Evolutionary conservation across 83 land plant species (phyloP).

Genomic region (Picea abies): DNA sequence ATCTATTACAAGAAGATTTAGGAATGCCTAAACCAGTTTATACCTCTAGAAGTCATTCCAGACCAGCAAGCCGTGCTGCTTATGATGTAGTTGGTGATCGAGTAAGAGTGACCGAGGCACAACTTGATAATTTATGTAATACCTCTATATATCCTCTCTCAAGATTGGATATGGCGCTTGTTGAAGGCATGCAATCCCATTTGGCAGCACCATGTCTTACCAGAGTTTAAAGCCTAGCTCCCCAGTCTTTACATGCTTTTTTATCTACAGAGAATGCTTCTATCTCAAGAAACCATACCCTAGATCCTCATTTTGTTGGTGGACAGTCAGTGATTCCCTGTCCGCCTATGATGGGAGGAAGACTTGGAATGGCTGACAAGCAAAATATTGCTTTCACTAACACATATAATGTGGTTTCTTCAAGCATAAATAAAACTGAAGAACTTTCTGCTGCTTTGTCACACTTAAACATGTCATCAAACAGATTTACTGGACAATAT

Average conservation of each 20-base stretch:
- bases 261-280: constrained; percentile 53
- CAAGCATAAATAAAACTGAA: no score
- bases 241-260: constrained; percentile 39
- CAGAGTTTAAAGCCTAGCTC: constrained; percentile 26
- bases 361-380: constrained; percentile 2
- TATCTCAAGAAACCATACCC: constrained; percentile 57
- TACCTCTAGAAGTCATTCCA: constrained; percentile 45
- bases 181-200: constrained; percentile 23
- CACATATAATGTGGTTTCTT: constrained; percentile 37
- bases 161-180: constrained; percentile 13
- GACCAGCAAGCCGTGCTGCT: constrained; percentile 60
- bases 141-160: no score
- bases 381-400: constrained; percentile 15
- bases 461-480: constrained; percentile 41
- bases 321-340: constrained; percentile 63
- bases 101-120: not conserved
- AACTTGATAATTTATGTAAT: constrained; percentile 24
- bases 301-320: constrained; percentile 55
- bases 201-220: constrained; percentile 28
- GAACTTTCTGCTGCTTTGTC: constrained; percentile 58
- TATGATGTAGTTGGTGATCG: constrained; percentile 35
- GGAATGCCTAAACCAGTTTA: constrained; percentile 22
- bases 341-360: constrained; percentile 51
- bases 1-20: constrained; percentile 40
- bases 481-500: constrained; percentile 45